Conservation (phyloP, 257 asterid species). For the Solanum phureja region DNA sequence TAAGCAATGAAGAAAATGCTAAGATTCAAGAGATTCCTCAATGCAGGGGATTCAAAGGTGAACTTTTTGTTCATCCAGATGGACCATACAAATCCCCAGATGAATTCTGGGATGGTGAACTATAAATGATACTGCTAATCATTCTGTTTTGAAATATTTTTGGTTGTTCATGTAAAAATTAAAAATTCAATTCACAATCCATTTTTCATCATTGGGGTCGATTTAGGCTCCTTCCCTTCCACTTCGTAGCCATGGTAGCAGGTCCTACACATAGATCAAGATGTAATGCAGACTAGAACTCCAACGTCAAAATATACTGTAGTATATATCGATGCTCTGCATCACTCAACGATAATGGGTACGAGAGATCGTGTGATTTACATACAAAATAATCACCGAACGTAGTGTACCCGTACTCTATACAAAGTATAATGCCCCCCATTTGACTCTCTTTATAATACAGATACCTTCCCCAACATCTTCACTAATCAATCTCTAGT, state of each 20-base stretch:
- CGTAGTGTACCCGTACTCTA: not conserved
- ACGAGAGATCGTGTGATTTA: not conserved
- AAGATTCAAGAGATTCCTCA: constrained; percentile 31
- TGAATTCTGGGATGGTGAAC: constrained; percentile 46
- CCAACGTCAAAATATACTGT: not conserved
- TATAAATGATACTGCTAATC: not conserved
- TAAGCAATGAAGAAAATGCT: constrained; percentile 23
- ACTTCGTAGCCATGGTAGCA: not conserved
- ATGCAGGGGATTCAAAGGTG: constrained; percentile 10
- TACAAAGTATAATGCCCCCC: not conserved
- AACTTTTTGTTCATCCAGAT: constrained; percentile 7
- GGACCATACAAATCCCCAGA: constrained; percentile 32
- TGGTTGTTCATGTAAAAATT: no score
- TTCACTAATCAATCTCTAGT: not conserved
- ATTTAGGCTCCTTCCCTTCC: not conserved
- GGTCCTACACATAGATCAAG: not conserved
- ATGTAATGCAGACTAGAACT: not conserved
- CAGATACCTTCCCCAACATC: not conserved
- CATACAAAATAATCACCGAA: not conserved
- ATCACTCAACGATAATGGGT: not conserved
- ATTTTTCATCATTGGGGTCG: not conserved
- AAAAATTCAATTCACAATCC: not conserved
- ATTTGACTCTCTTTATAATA: not conserved
- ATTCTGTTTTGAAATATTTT: not conserved
- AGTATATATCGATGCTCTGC: not conserved